These are phyloP conservation scores for Calonectria pseudoturangicola DNA, from an alignment of 2,329 filamentous ascomycete genomes.

Conservation along the genomic window DNA sequence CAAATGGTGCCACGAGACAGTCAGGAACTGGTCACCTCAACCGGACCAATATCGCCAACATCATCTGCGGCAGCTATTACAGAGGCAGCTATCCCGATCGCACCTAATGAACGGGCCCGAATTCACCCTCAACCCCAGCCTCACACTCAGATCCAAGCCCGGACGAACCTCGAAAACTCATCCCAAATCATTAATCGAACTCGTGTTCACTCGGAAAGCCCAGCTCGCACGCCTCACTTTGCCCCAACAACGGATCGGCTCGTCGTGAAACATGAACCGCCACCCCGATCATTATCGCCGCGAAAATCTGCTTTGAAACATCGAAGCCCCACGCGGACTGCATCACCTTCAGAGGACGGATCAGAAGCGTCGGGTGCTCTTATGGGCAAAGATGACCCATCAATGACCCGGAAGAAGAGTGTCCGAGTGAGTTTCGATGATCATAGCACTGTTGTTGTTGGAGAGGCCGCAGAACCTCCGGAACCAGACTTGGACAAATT, in stretches of 20 bases:
- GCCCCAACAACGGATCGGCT: conserved; percentile 73
- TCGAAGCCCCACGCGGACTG: conserved; percentile 70
- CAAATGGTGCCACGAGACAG: conserved; percentile 31
- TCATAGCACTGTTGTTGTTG: conserved; percentile 72
- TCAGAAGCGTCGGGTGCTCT: conserved; percentile 65
- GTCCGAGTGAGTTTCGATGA: conserved; percentile 88
- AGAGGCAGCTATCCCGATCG: conserved; percentile 26
- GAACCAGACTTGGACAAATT: conserved; percentile 63
- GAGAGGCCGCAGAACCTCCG: conserved; percentile 64
- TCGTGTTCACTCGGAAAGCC: conserved; percentile 74
- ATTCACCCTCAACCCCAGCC: neutral
- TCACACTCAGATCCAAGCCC: neutral
- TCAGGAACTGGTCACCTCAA: conserved; percentile 52
- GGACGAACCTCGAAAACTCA: conserved; percentile 40
- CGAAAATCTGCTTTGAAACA: conserved; percentile 86
- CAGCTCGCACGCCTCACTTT: conserved; percentile 81
- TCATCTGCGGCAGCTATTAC: conserved; percentile 36
- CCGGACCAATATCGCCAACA: conserved; percentile 59
- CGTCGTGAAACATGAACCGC: conserved; percentile 79
- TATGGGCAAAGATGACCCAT: conserved; percentile 60
- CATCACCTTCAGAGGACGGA: conserved; percentile 70
- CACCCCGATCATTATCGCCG: conserved; percentile 82
- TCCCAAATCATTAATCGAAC: conserved; percentile 49
- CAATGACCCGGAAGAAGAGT: conserved; percentile 74
- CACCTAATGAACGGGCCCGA: conserved; percentile 9